A percentile compares a stretch with the other conserved stretches of the same genome.
These are phyloP conservation scores for Backusella liffmaniae DNA, from an alignment of 192 early-diverging fungal genomes.

Conservation along the genomic window DNA sequence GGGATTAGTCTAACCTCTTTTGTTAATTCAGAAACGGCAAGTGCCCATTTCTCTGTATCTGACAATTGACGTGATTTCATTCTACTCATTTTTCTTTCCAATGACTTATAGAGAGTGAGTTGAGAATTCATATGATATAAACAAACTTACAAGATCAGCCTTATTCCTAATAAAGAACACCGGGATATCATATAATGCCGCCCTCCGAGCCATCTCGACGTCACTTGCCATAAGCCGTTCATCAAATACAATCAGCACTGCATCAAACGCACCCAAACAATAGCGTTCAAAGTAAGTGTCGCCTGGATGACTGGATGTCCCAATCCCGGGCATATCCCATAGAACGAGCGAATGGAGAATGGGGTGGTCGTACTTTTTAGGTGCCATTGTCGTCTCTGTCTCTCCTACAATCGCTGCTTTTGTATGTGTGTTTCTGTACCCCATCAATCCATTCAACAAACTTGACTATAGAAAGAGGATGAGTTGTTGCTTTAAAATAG, in stretches of 20 bases:
- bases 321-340: constrained; percentile 32
- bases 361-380: constrained; percentile 17
- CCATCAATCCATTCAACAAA: constrained; percentile 28
- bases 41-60: not conserved
- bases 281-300: constrained; percentile 23
- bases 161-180: constrained; percentile 19
- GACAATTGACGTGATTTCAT: not conserved
- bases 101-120: not conserved
- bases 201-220: constrained; percentile 17
- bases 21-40: not conserved
- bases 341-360: constrained; percentile 15
- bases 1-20: constrained; percentile 2
- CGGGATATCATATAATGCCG: constrained; percentile 6
- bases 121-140: not conserved
- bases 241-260: constrained; percentile 18
- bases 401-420: constrained; percentile 22
- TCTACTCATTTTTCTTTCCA: not conserved
- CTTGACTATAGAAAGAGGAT: constrained; percentile 12
- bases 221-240: constrained; percentile 26
- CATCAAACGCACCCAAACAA: constrained; percentile 26
- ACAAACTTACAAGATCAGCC: constrained; percentile 13
- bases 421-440: constrained; percentile 12
- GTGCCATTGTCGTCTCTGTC: constrained; percentile 11
- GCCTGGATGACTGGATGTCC: constrained; percentile 14
- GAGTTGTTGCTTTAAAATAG: not conserved